Evolutionary conservation across 148 eudicot genomes (phyloP), one percentile per base, ranked within the genome.

Genomic region (Agrostemma githago): DNA sequence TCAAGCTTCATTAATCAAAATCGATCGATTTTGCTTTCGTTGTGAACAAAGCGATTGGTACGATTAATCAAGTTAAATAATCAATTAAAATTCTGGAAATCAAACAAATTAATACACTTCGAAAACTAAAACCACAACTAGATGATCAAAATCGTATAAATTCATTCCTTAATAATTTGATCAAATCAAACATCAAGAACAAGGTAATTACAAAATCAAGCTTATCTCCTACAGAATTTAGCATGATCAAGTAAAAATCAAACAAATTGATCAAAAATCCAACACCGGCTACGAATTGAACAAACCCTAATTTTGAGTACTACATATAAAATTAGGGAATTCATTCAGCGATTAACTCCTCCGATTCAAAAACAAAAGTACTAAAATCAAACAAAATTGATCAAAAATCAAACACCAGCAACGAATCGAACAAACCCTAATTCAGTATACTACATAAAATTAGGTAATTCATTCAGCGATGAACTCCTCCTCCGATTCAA

Each of bases 271-370:
- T 44, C 37, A 68, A 2, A 44, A 68, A 19, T 46, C 57, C 46
- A 48, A n/a, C n/a, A 48, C n/a, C 48, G 3, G 58, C 40, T 46
- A 68, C 10, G 21, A 8, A 16, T 15, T 41, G 69, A 41, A 15
- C 44, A 58, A 76, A 68, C 67, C 67, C 78, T 68, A 76, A 76
- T 38, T 3, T 39, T 0, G 34, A 0, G 1, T 26, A 26, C 34
- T 26, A 26, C 41, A 48, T 6, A 37, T 9, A 34, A 17, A 54
- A 3, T 2, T 19, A 3, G 26, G 12, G 2, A 63, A 10, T 63
- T 48, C 17, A 2, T 59, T n/a, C 54, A 67, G 44, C 16, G 39
- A 67, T 42, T 10, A 67, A 42, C 3, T 42, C 2, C 37, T 37
- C 53, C 37, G 3, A 67, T 17, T 42, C 14, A 8, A 10, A 42